A percentile compares a stretch with the other conserved stretches of the same genome.
Conservation (phyloP, 495 filamentous ascomycete genomes). For the Viridothelium virens region DNA sequence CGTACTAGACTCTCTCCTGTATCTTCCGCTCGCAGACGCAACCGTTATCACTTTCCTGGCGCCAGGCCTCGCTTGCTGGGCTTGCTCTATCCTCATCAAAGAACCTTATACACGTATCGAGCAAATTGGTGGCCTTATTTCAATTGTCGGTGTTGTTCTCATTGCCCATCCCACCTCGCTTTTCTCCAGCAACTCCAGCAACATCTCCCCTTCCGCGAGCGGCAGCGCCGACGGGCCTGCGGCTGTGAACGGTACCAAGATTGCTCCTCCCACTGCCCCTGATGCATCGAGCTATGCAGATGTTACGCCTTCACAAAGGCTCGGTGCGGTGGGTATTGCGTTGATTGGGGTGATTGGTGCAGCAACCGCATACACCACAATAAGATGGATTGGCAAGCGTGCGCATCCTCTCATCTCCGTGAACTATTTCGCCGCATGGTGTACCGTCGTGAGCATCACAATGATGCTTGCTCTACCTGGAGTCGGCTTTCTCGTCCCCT, state of each 20-base stretch:
- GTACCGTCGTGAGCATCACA: conserved; percentile 55
- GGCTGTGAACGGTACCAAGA: conserved; percentile 26
- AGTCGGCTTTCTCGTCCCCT: conserved; percentile 54
- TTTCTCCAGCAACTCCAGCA: conserved; percentile 27
- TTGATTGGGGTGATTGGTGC: conserved; percentile 75
- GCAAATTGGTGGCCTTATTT: conserved; percentile 66
- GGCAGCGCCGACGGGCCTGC: conserved; percentile 35
- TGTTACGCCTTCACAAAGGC: conserved; percentile 57
- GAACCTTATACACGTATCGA: conserved; percentile 76
- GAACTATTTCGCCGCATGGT: conserved; percentile 73
- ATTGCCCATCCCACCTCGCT: conserved; percentile 70
- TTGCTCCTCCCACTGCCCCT: conserved; percentile 20
- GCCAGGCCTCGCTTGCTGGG: conserved; percentile 73
- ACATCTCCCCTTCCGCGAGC: conserved; percentile 25
- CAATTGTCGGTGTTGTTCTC: conserved; percentile 71
- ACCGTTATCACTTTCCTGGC: conserved; percentile 89
- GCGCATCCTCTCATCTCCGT: conserved; percentile 80
- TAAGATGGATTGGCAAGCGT: conserved; percentile 76
- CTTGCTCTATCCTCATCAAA: conserved; percentile 64
- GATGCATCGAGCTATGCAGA: conserved; percentile 30
- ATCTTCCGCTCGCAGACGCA: conserved; percentile 82
- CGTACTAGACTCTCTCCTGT: conserved; percentile 62
- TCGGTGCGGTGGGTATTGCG: conserved; percentile 63
- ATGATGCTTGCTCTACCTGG: conserved; percentile 51
- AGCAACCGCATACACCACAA: conserved; percentile 67